Evolutionary conservation across 1,139 yeast species (phyloP), one percentile per base, ranked within the genome.

Genomic region (Magnusiomyces clavatus): DNA sequence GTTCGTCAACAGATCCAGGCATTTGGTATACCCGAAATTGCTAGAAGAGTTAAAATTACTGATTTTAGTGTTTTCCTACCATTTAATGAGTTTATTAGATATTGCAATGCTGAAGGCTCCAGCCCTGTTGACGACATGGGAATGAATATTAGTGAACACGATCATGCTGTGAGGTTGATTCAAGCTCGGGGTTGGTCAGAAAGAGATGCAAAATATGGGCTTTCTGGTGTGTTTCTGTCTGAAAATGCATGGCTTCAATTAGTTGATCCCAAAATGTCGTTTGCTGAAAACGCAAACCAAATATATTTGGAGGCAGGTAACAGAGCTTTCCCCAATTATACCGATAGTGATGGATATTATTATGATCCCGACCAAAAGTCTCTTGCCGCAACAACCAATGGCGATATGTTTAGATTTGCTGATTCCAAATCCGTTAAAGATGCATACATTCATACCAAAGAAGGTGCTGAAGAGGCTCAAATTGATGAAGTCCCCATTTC

Each of bases 1-100:
- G 73, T 71, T 12, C 62, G 73, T 19, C 74, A 71, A 56, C 75
- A 71, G 54, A 64, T 71, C 31, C 65, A 68, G 47, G 74, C 75
- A 1, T 63, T 70, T 48, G 74, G 75, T 10, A 58, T 72, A 17
- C 71, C 75, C 4, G 75, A 71, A 52, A 61, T 72, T 43, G 72
- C 74, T 2, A 61, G 63, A 38, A 64, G 72, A 1, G 70, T 71
- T 16, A 69, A 68, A 52, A 58, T 58, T 31, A 68, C 69, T 12
- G 75, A 72, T 52, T 68, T 66, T 48, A 63, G 71, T 12, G 61
- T 72, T 20, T 71, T 70, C 53, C 57, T 71, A 61, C 68, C 74
- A 1, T 71, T 69, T 56, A 60, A 62, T 34, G 74, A 71, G 52
- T 70, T 70, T 49, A 55, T 71, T 47, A 59, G 64, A 10, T 56